Evolutionary conservation across 2,329 filamentous ascomycete species (phyloP), one percentile per base, ranked within the genome.

Genomic region (Diplocarpon rosae): DNA sequence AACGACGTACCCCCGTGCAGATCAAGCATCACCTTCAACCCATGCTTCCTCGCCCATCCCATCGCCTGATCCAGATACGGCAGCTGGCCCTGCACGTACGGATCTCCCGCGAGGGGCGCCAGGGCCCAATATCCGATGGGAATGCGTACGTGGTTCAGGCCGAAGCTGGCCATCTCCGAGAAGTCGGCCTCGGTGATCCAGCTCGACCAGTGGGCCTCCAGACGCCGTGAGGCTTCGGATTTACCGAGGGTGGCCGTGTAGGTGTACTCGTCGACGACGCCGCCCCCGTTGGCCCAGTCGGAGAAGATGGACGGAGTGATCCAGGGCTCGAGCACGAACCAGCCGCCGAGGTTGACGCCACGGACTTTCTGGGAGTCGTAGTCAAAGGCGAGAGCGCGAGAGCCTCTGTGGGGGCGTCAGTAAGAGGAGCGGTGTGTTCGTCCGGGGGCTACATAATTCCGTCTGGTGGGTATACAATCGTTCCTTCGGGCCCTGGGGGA

Each of bases 61-160:
- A 81, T 66, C 17, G 77, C 73, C 49, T 70, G 57, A 46, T 78
- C 74, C 9, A 83, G 66, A 54, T 71, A 69, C 13, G 69, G 62
- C 37, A 80, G 67, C 49, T 80, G 77, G 32, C 78, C 78, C 55
- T 76, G 68, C 5, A 82, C 72, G 52, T 76, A 82, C 14, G 76
- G 76, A 42, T 80, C 76, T 6, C 68, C 72, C 6, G 68, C 60
- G 24, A 69, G 59, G 1, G 70, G 69, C 36, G 68, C 64, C 10
- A 78, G 62, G 29, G 77, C 76, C 78, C 78, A 83, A 58, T 81
- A 81, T 5, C 78, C 78, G 40, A 83, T 68, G 1, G 78, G 78
- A 43, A 83, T 81, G 37, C 78, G 67, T 31, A 81, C 74, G 52
- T 79, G 71, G 61, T 80, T 82, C 56, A 82, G 60, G 4, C 77